Conservation (phyloP, 345 rosid genomes). For the Boechera retrofracta region DNA sequence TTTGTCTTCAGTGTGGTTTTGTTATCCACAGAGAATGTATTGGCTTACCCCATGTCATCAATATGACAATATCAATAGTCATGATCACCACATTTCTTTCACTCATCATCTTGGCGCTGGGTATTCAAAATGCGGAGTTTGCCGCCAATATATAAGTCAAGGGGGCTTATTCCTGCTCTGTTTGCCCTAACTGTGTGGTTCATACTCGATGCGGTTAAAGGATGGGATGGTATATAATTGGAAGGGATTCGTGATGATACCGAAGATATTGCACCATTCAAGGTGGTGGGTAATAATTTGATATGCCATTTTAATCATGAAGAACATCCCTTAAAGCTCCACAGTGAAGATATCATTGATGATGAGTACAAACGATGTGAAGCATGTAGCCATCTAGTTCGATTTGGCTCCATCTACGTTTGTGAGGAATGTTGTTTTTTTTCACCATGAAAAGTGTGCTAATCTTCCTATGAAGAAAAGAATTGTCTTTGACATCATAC, state of each 20-base stretch:
- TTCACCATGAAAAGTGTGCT: conserved; percentile 16
- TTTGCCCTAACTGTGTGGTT: background rate
- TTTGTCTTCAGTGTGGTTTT: background rate
- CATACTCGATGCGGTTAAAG: accelerated
- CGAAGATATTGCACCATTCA: background rate
- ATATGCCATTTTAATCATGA: background rate
- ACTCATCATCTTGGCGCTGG: background rate
- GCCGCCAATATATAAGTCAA: background rate
- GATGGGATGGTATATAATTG: background rate
- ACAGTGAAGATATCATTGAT: background rate
- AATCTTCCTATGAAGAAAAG: background rate
- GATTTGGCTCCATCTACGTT: background rate
- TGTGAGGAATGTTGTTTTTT: background rate
- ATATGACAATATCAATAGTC: background rate
- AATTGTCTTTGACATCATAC: background rate
- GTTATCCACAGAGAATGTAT: background rate
- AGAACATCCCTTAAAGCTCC: background rate
- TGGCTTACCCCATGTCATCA: background rate
- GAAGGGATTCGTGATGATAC: background rate
- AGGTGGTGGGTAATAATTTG: background rate
- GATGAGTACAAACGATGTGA: background rate
- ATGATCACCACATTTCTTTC: background rate
- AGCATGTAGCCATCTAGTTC: background rate
- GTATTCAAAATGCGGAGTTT: background rate
- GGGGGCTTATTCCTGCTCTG: conserved; percentile 1